Base-by-base conservation (phyloP, 2,329 filamentous ascomycete genomes). In the Penicillium sclerotigenum region DNA sequence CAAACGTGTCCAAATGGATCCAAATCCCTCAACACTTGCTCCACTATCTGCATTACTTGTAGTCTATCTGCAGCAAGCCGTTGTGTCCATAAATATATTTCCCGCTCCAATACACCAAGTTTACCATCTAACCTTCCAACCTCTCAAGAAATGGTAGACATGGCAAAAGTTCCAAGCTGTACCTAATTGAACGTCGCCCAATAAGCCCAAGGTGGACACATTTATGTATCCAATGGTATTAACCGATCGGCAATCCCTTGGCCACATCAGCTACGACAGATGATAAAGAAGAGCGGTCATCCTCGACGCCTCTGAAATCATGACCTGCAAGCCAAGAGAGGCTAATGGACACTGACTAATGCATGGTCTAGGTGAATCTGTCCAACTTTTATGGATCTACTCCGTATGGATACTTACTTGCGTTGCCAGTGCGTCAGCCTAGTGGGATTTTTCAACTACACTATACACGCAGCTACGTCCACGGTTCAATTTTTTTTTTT, bases 261-360 rank as follows among this genome's bases (percentile, higher is more conserved):
- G 28, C 29, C 24, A 34, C 43, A 50, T 49, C 50, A 56, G 45
- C 46, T 47, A 57, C 50, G 33, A 41, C 50, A 29, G 24, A 34
- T 34, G 20, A 49, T 53, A 33, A 29, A 37, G 37, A 48, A 28
- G n/a, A 26, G 37, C 20, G 49, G 33, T 28, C 48, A 52, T 43
- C 16, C 13, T 52, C 9, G 29, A 52, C 60, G 56, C 51, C 51
- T 54, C 41, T 60, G 54, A 56, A 29, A 48, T 57, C 56, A 62
- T 54, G 22, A n/a, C 22, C 41, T 59, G 54, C 57, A 52, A 51
- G 53, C 49, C 49, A 42, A 45, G 52, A n/a, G 51, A 48, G 22
- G 33, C 53, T 31, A 42, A 52, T 18, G 9, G 26, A n/a, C 6
- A 46, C 29, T 51, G 37, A 54, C 38, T 55, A 40, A 46, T 46